Evolutionary conservation across 768 basidiomycete species (phyloP), one percentile per base, ranked within the genome.

Genomic region (Leccinum disarticulatum): DNA sequence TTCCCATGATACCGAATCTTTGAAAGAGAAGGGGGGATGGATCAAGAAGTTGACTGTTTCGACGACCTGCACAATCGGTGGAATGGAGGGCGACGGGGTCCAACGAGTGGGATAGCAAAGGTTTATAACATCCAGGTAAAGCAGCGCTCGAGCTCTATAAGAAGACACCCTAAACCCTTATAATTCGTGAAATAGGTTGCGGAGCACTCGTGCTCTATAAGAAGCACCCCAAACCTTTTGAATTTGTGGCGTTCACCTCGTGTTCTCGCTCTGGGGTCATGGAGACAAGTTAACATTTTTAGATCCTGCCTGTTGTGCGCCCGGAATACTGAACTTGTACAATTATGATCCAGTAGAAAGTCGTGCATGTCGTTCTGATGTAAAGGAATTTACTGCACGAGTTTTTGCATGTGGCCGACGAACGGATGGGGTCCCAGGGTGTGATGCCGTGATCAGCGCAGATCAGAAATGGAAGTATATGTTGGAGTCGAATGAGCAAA

Each of bases 1-100:
- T 46, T 0, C 63, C 62, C 63, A 64, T 64, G 14, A 38, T 25
- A n/a, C 30, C 11, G 10, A 52, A 17, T 19, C n/a, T 2, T 5
- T 55, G 25, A n/a, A 17, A 10, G 15, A 36, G 14, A 13, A 22
- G 9, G 27, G 4, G 3, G 13, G 31, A 33, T 33, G 14, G 19
- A 15, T 17, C 6, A 17, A 36, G 13, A 47, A 19, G 17, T 3
- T 11, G 6, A 28, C 30, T 13, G 1, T 33, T 13, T 52, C 17
- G 4, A 19, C 8, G 25, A 33, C 13, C 51, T 54, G 6, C 31
- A 53, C 25, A 13, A 14, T 10, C 22, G 17, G n/a, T n/a, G 19
- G 22, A 14, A 6, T 14, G 17, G 48, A n/a, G 14, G 10, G n/a
- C 8, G 30, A 7, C 3, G 38, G 35, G 38, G 38, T 8, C 17